A percentile compares a stretch with the other conserved stretches of the same genome.
Evolutionary conservation across 192 early-diverging fungal species (phyloP).

Genomic region (Backusella circina): DNA sequence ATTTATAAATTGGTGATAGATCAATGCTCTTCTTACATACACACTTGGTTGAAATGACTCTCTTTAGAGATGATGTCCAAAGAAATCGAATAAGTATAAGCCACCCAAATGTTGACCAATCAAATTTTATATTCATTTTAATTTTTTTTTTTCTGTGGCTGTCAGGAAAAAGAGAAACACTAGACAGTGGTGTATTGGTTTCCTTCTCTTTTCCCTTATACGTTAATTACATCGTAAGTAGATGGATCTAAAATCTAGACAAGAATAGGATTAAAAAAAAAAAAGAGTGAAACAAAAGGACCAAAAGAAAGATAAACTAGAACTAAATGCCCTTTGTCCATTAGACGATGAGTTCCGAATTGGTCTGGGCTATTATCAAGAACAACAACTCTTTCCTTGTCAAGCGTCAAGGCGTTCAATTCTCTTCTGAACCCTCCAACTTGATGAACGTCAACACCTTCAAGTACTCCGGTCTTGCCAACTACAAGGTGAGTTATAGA

Average conservation of each 20-base stretch:
- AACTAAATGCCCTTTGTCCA: neutral
- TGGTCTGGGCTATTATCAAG: conserved; percentile 64
- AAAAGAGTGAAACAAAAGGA: neutral
- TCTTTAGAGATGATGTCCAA: no score
- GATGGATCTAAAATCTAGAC: neutral
- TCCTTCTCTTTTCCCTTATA: conserved; percentile 16
- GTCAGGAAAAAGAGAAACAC: conserved; percentile 1
- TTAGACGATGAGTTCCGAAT: conserved; percentile 37
- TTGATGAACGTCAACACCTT: conserved; percentile 74
- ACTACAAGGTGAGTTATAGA: conserved; percentile 58
- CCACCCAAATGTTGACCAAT: neutral
- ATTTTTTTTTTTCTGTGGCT: conserved; percentile 8
- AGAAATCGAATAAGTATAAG: neutral
- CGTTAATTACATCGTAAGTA: conserved; percentile 16
- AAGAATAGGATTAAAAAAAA: neutral
- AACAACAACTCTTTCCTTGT: conserved; percentile 76
- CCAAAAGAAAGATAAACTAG: neutral
- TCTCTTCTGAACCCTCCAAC: conserved; percentile 73
- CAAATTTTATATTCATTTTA: neutral
- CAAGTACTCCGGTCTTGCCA: conserved; percentile 81
- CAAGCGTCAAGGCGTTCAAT: conserved; percentile 73
- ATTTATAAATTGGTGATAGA: no score
- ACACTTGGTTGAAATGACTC: no score
- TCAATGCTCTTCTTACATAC: no score
- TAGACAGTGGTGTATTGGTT: neutral